Evolutionary conservation across 2,329 filamentous ascomycete species (phyloP), one percentile per base, ranked within the genome.

Genomic region (Aspergillus pseudoterreus): DNA sequence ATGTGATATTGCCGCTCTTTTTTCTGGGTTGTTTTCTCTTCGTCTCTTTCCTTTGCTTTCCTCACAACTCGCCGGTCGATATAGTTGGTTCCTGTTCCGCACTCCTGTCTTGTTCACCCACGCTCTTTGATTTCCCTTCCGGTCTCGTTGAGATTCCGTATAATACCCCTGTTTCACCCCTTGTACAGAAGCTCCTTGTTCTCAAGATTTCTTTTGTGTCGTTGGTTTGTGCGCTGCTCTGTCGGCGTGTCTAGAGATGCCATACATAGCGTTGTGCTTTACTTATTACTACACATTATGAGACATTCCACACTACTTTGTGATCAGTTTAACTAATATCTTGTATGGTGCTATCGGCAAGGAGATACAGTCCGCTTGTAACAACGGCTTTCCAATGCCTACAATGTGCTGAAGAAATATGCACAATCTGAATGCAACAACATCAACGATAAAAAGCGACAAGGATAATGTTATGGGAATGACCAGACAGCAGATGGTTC

Each of bases 151-250:
- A 43, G 33, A 30, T 44, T 43, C 38, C 27, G 17, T 46, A 47
- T 56, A 56, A 53, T 56, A 56, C 54, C 54, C 51, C 43, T 39
- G 12, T 42, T 48, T 42, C 24, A 12, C 24, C 11, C 6, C 50
- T 45, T 43, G 27, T 45, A 19, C 39, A 15, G 12, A 27, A 12
- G n/a, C 6, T 17, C 22, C 10, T 22, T 30, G 45, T 10, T 6
- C 42, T 15, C 14, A 27, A 30, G 32, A 32, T 46, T 11, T 21
- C 27, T 33, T 11, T n/a, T 46, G 21, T 46, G 14, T 24, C 35
- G 35, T 46, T 17, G 11, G 17, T 24, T 11, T n/a, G 19, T 43
- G 17, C 22, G 12, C 15, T 30, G 27, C 4, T 43, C 17, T 12
- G 39, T 19, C 39, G n/a, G 39, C 17, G 14, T 43, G 39, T 43